Conservation (phyloP, 2,329 filamentous ascomycete species). For the Aspergillus nomiae region DNA sequence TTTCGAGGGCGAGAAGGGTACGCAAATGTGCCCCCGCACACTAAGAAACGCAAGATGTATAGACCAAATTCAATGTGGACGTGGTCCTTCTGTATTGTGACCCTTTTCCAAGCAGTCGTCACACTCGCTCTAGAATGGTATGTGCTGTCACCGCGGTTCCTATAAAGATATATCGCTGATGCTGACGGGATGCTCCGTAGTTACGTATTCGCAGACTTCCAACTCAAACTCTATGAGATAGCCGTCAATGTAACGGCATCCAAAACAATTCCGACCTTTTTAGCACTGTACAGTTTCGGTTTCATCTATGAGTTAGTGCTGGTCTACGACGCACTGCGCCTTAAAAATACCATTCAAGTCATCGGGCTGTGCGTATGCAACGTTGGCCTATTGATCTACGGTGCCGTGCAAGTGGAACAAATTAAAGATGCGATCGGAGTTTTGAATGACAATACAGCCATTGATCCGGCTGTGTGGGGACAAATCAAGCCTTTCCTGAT, state of each 20-base stretch:
- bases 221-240: conserved; percentile 53
- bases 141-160: conserved; percentile 37
- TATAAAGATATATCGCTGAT: conserved; percentile 5
- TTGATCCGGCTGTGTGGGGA: conserved; percentile 63
- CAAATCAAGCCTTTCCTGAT: conserved; percentile 75
- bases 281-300: conserved; percentile 95
- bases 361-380: conserved; percentile 95
- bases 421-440: conserved; percentile 71
- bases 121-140: conserved; percentile 86
- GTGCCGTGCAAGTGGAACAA: conserved; percentile 88
- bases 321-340: conserved; percentile 87
- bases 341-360: conserved; percentile 98
- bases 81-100: conserved; percentile 76
- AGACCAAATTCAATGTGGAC: conserved; percentile 85
- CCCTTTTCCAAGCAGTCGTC: conserved; percentile 74
- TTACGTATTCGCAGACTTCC: conserved; percentile 88
- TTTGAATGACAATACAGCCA: conserved; percentile 51
- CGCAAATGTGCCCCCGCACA: conserved; percentile 40
- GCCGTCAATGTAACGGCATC: conserved; percentile 46
- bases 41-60: conserved; percentile 60
- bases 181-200: conserved; percentile 46
- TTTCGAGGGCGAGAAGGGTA: conserved; percentile 57
- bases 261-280: conserved; percentile 84
- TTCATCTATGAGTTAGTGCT: conserved; percentile 90
- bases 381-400: conserved; percentile 86